Conservation (phyloP, 495 filamentous ascomycete species). For the Penicillium canariense region DNA sequence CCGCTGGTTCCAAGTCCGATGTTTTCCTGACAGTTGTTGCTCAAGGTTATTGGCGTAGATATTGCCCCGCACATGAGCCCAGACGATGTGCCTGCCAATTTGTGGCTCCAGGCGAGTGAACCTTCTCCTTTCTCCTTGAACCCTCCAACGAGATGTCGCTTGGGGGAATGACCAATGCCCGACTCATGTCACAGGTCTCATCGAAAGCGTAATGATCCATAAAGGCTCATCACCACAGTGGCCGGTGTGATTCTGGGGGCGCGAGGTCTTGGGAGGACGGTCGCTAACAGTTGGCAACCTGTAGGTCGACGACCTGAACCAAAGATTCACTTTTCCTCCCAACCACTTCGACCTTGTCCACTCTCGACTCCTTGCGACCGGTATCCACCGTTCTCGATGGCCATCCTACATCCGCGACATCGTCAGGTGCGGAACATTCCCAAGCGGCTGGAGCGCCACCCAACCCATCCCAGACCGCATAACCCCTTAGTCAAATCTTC, state of each 20-base stretch:
- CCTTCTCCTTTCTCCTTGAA: neutral
- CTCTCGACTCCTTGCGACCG: slow-evolving; percentile 74
- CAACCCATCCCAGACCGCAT: neutral
- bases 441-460: neutral
- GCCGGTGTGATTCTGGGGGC: neutral
- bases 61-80: slow-evolving; percentile 73
- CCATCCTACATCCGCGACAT: slow-evolving; percentile 76
- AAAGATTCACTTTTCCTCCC: slow-evolving; percentile 67
- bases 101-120: slow-evolving; percentile 63
- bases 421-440: slow-evolving; percentile 44
- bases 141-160: neutral
- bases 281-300: slow-evolving; percentile 26
- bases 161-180: neutral
- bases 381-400: slow-evolving; percentile 78
- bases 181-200: neutral
- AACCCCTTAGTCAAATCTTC: neutral
- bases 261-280: neutral
- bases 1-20: neutral
- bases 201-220: neutral
- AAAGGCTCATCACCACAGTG: too few relatives aligned
- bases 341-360: slow-evolving; percentile 90
- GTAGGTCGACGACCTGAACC: slow-evolving; percentile 76
- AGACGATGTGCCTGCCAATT: slow-evolving; percentile 63
- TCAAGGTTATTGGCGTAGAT: slow-evolving; percentile 77
- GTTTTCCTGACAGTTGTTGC: slow-evolving; percentile 20